Conservation (phyloP, 1,139 yeast genomes). For the Hemisphaericaspora xylofermentans region DNA sequence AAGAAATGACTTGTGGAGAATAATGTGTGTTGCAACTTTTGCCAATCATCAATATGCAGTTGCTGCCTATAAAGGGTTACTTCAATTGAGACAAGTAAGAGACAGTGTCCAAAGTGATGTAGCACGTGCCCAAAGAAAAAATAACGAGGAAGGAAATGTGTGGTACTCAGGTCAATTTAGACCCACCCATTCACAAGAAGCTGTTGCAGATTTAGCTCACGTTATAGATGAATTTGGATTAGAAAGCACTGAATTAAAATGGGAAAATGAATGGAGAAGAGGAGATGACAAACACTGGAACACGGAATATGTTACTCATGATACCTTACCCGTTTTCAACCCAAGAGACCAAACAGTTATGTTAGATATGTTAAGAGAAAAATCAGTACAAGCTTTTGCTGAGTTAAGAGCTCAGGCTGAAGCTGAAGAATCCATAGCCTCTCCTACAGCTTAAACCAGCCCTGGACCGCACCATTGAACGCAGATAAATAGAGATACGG, state of each 20-base stretch:
- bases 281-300: constrained; percentile 75
- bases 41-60: constrained; percentile 64
- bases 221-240: constrained; percentile 63
- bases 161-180: constrained; percentile 88
- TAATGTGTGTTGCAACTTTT: constrained; percentile 83
- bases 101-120: constrained; percentile 58
- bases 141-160: constrained; percentile 73
- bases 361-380: constrained; percentile 55
- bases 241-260: constrained; percentile 52
- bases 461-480: background rate
- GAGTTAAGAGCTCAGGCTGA: constrained; percentile 17
- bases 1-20: constrained; percentile 87
- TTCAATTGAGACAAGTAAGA: constrained; percentile 70
- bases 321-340: constrained; percentile 55
- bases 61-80: constrained; percentile 72
- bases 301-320: constrained; percentile 54
- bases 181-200: constrained; percentile 89
- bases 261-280: constrained; percentile 88
- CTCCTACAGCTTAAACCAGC: background rate
- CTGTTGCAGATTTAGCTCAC: constrained; percentile 81
- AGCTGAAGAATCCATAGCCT: background rate
- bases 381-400: constrained; percentile 38
- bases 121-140: constrained; percentile 68
- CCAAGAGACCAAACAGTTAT: constrained; percentile 66
- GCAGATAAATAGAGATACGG: background rate